These are phyloP conservation scores for Harringtonia aguacate DNA, from an alignment of 2,329 filamentous ascomycete species.

Conservation along the genomic window DNA sequence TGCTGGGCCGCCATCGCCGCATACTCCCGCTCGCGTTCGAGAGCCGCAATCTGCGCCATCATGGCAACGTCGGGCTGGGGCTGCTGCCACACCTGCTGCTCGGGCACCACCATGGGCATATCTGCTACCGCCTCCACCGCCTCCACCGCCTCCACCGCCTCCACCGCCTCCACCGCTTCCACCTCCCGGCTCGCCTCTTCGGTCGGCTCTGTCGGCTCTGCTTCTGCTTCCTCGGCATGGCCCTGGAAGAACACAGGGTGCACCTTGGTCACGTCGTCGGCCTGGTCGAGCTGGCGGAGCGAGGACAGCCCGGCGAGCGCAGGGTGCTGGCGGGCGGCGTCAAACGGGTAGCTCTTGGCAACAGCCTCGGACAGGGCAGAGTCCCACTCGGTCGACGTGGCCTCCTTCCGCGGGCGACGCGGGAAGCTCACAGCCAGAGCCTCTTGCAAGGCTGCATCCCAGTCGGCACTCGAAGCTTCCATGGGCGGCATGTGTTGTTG, in stretches of 20 bases:
- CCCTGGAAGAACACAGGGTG: constrained; percentile 23
- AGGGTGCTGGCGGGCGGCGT: constrained; percentile 21
- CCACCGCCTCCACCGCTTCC: no score
- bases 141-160: no score
- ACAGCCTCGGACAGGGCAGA: constrained; percentile 27
- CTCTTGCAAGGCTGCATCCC: constrained; percentile 23
- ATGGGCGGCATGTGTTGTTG: constrained; percentile 9
- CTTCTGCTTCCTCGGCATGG: constrained; percentile 14
- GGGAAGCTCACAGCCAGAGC: constrained; percentile 20
- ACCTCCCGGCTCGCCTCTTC: constrained; percentile 7
- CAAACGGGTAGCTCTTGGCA: constrained; percentile 18
- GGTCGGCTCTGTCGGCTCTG: constrained; percentile 14
- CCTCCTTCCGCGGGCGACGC: constrained; percentile 11
- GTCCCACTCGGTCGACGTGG: constrained; percentile 21
- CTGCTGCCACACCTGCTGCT: constrained; percentile 3
- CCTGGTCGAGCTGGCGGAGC: constrained; percentile 11
- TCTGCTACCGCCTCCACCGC: no score
- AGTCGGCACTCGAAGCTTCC: constrained; percentile 15
- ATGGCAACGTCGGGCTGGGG: constrained; percentile 8
- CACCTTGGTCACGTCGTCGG: constrained; percentile 17
- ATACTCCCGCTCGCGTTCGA: constrained; percentile 20
- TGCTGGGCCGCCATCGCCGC: constrained; percentile 14
- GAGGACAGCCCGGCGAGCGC: constrained; percentile 19
- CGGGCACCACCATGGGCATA: constrained; percentile 2
- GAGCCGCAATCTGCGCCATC: constrained; percentile 20